phyloP scores from a whole-genome alignment of 2,329 filamentous ascomycete species.

The Fusarium pininemorale region DNA sequence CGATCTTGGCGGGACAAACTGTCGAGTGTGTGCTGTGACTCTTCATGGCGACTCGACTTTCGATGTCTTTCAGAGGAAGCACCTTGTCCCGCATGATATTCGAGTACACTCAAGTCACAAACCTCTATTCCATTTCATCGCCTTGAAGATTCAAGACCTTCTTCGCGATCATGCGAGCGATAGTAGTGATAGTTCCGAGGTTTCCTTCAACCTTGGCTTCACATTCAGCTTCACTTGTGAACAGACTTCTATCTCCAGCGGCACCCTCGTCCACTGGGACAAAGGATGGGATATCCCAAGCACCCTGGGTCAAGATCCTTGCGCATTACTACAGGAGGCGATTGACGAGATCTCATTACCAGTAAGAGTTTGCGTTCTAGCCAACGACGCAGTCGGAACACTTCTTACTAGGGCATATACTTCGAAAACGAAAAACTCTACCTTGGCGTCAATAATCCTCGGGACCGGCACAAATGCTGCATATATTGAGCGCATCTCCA shows the following conservation, averaged over 20 bases:
- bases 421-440: background rate
- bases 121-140: conserved; percentile 4
- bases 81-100: background rate
- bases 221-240: conserved; percentile 11
- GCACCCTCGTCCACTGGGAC: conserved; percentile 6
- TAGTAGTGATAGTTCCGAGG: rapidly evolving
- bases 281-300: conserved; percentile 17
- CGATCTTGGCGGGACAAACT: background rate
- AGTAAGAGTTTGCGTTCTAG: background rate
- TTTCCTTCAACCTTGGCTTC: background rate
- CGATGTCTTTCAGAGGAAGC: background rate
- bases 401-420: background rate
- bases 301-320: background rate
- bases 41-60: conserved; percentile 8
- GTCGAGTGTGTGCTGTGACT: background rate
- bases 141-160: background rate
- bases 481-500: background rate
- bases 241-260: background rate
- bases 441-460: background rate
- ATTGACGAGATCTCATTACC: background rate
- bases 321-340: background rate
- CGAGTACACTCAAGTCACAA: background rate
- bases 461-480: conserved; percentile 9
- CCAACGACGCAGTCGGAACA: conserved; percentile 5
- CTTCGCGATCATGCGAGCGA: background rate